Conservation (phyloP, 2,329 filamentous ascomycete genomes). For the Ceratocystis ficicola region DNA sequence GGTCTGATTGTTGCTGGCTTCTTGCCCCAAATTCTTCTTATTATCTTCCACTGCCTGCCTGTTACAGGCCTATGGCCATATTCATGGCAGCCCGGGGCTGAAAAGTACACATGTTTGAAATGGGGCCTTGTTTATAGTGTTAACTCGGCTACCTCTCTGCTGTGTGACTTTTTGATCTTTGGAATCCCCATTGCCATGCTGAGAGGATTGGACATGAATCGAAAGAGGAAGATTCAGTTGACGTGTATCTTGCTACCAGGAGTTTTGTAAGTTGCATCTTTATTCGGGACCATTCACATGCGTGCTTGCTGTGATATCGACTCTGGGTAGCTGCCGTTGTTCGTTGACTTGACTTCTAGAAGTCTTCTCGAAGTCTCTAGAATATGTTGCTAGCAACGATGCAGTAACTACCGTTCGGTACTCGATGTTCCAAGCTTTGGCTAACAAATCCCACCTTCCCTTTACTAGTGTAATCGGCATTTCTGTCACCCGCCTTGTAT, state of each 20-base stretch:
- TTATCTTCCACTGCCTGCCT: constrained; percentile 41
- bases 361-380: not conserved
- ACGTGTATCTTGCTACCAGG: constrained; percentile 39
- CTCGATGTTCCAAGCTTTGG: no score
- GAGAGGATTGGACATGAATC: constrained; percentile 34
- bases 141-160: constrained; percentile 38
- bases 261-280: constrained; percentile 31
- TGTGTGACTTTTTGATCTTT: constrained; percentile 41
- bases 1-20: constrained; percentile 34
- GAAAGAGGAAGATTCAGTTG: constrained; percentile 37
- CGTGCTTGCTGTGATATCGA: no score
- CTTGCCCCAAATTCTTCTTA: constrained; percentile 37
- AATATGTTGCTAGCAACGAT: not conserved
- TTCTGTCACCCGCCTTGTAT: constrained; percentile 36
- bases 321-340: not conserved
- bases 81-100: constrained; percentile 32
- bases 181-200: constrained; percentile 40
- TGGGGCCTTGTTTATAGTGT: constrained; percentile 43
- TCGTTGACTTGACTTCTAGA: not conserved
- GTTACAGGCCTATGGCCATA: constrained; percentile 43
- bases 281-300: not conserved
- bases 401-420: not conserved
- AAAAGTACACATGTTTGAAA: constrained; percentile 35
- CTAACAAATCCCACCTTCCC: no score
- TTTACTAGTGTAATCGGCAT: constrained; percentile 38